Base-by-base conservation (phyloP, 2,329 filamentous ascomycete species). In the Beauveria pseudobassiana region DNA sequence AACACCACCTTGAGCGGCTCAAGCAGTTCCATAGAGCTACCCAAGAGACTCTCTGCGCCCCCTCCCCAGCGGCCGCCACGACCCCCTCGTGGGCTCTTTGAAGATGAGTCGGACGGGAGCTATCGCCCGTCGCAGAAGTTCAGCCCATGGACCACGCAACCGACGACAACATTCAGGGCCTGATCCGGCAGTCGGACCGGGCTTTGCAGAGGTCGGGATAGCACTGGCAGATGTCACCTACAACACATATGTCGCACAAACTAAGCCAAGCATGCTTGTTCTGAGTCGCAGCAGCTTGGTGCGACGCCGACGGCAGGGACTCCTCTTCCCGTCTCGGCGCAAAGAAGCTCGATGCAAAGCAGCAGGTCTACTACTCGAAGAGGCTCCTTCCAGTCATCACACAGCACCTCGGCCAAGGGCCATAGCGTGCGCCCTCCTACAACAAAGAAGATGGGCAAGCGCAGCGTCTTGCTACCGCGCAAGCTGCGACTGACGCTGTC, bases 151-250 rank as follows among this genome's bases (percentile, higher is more conserved):
- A 57, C 6, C 45, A 45, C 30, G 26, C 42, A 12, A 22, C 14
- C 12, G 46, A 45, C 2, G 71, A 76, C 45, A 75, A 75, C 62
- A 71, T 80, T 3, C 74, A 78, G 58, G 72, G 77, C 64, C 73
- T 83, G 64, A 79, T 81, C 52, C 71, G 73, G 63, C 76, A 82
- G 66, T 77, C 80, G 4, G 80, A 83, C 63, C 74, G 78, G 62
- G 79, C 80, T 30, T 82, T 69, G 74, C 76, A 67, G 74, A 76
- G 14, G 75, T 80, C 26, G 77, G 74, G 3, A 71, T 69, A 56
- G 75, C 75, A 20, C 69, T 82, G 45, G 71, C 71, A 42, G 73
- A 79, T 58, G 73, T 74, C 20, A 34, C 59, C 4, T 55, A 61
- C 71, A 70, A 62, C 63, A 40, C 59, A 3, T n/a, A 43, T 14